Conservation (phyloP, 768 basidiomycete species). For the Psilocybe azurescens region DNA sequence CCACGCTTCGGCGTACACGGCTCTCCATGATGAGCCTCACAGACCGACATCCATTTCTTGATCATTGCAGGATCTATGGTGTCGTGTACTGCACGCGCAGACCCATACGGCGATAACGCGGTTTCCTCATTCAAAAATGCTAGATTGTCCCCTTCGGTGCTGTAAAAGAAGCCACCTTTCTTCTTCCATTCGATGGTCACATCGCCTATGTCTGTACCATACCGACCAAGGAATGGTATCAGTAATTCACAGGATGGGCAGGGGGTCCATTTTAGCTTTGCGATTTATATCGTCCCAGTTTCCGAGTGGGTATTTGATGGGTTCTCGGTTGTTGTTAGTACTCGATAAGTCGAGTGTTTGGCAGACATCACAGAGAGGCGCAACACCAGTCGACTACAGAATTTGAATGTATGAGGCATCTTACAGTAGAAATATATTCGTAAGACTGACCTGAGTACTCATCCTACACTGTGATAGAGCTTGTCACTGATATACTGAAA, state of each 20-base stretch:
- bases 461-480: too few species aligned
- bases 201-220: background rate
- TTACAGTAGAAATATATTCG: too few species aligned
- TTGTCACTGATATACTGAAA: too few species aligned
- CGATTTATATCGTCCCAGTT: too few species aligned
- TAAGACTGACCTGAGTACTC: too few species aligned
- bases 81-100: background rate
- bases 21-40: background rate
- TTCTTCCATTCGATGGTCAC: constrained; percentile 1
- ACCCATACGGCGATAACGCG: background rate
- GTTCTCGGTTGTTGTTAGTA: background rate
- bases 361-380: constrained; percentile 4
- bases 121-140: constrained; percentile 8
- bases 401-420: background rate
- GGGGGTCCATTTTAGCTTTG: background rate
- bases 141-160: background rate
- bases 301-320: constrained; percentile 1
- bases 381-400: background rate
- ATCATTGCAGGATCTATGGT: background rate
- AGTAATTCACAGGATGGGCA: constrained; percentile 8
- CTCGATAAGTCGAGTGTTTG: background rate
- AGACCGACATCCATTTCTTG: constrained; percentile 5
- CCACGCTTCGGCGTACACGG: background rate
- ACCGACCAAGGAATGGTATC: background rate
- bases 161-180: background rate